Evolutionary conservation across 2,329 filamentous ascomycete genomes (phyloP).

Genomic region (Arthroderma sp.): DNA sequence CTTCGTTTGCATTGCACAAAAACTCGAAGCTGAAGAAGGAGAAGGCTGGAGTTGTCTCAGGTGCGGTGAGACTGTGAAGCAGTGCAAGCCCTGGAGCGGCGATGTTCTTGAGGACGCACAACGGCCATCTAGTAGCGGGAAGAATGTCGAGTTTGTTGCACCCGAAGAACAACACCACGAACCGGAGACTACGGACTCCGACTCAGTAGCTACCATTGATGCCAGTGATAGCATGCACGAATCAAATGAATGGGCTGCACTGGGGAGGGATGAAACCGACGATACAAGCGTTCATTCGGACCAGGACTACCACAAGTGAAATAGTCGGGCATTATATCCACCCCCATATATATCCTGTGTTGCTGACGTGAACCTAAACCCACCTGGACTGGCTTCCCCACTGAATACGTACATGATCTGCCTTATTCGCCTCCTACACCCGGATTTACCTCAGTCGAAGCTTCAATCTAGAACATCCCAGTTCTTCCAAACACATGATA

Average conservation of each 20-base stretch:
- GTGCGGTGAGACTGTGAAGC: conserved; percentile 69
- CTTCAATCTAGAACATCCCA: too few relatives aligned
- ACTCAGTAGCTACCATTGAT: conserved; percentile 17
- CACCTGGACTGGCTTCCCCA: too few relatives aligned
- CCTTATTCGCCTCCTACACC: too few relatives aligned
- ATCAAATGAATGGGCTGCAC: conserved; percentile 25
- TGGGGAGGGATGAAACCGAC: conserved; percentile 19
- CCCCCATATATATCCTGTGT: too few relatives aligned
- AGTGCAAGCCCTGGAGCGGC: conserved; percentile 83
- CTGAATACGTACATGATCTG: too few relatives aligned
- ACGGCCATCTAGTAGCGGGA: conserved; percentile 22
- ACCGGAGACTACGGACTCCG: conserved; percentile 7
- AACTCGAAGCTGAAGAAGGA: conserved; percentile 82
- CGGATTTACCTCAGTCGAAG: too few relatives aligned
- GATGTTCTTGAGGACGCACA: conserved; percentile 52
- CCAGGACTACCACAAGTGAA: not conserved
- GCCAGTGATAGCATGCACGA: conserved; percentile 23
- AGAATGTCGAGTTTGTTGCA: conserved; percentile 31
- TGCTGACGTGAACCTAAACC: too few relatives aligned
- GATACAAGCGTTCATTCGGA: conserved; percentile 9
- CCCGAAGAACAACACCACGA: conserved; percentile 9
- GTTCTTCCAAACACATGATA: too few relatives aligned
- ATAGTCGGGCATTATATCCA: too few relatives aligned
- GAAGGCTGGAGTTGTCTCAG: conserved; percentile 87
- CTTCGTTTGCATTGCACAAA: conserved; percentile 84